These are phyloP conservation scores for Penicillium sp. DNA, from an alignment of 2,329 filamentous ascomycete species.

Conservation along the genomic window DNA sequence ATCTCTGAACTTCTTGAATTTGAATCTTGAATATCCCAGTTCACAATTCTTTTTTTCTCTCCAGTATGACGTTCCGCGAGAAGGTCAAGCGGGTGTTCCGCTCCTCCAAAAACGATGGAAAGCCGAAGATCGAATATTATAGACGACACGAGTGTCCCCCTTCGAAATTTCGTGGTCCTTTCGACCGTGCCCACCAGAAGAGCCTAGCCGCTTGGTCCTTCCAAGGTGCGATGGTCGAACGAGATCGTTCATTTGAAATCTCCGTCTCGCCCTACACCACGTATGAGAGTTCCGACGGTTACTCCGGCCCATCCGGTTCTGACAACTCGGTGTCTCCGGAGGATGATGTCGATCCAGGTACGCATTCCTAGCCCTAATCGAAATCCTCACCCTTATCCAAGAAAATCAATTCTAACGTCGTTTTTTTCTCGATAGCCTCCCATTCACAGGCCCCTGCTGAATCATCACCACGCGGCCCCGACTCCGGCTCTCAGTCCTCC, in stretches of 20 bases:
- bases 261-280: conserved; percentile 42
- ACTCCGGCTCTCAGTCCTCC: conserved; percentile 37
- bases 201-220: conserved; percentile 48
- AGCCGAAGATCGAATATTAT: conserved; percentile 49
- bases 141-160: conserved; percentile 48
- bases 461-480: conserved; percentile 29
- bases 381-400: neutral
- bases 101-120: conserved; percentile 29
- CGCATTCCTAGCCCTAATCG: conserved; percentile 2
- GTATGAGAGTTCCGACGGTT: conserved; percentile 13
- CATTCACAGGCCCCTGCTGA: conserved; percentile 22
- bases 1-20: conserved; percentile 7
- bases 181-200: conserved; percentile 48
- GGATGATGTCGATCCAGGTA: conserved; percentile 25
- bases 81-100: conserved; percentile 40
- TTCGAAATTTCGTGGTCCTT: conserved; percentile 51
- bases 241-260: conserved; percentile 37
- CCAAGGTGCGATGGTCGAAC: conserved; percentile 35
- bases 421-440: neutral
- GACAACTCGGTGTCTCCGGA: conserved; percentile 22
- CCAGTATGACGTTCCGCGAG: conserved; percentile 41
- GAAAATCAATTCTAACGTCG: conserved; percentile 9
- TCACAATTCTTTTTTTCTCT: conserved; percentile 4
- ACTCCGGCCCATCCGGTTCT: conserved; percentile 20
- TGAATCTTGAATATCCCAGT: conserved; percentile 8